These are phyloP conservation scores for Cyclotella distinguenda DNA, from an alignment of 108 stramenopile species.

Conservation along the genomic window DNA sequence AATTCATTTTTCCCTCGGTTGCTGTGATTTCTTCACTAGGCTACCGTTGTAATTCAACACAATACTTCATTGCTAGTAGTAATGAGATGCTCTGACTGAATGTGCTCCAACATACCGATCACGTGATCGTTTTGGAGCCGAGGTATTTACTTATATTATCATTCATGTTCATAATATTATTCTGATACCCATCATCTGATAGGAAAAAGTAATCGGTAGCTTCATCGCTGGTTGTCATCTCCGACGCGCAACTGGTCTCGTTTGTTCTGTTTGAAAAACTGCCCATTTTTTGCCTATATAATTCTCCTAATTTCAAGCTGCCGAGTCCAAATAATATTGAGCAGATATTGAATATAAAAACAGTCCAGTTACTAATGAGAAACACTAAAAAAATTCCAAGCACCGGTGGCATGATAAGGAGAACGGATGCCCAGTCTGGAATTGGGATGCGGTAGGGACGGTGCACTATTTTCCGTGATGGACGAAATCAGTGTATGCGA, in stretches of 20 bases:
- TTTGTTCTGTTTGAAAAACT: conserved; percentile 2
- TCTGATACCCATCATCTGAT: no score
- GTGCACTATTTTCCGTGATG: no score
- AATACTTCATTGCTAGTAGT: no score
- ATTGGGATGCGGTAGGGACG: conserved; percentile 24
- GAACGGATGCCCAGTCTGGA: conserved; percentile 50
- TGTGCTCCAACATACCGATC: no score
- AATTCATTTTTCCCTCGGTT: conserved; percentile 65
- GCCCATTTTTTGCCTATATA: neutral
- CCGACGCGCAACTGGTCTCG: neutral
- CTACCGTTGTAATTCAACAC: neutral
- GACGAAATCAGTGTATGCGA: no score
- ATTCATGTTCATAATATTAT: no score
- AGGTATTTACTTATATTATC: no score
- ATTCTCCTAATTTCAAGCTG: neutral
- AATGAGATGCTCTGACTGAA: no score
- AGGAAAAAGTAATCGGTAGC: neutral
- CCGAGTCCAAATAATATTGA: conserved; percentile 1
- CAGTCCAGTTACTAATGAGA: conserved; percentile 26
- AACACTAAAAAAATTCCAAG: conserved; percentile 33
- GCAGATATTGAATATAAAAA: conserved; percentile 17
- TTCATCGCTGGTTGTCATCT: neutral
- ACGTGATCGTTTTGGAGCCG: no score
- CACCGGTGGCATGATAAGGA: conserved; percentile 38
- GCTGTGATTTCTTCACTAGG: conserved; percentile 25